These are phyloP conservation scores for Talinum fruticosum DNA, from an alignment of 148 eudicot species.

Conservation along the genomic window DNA sequence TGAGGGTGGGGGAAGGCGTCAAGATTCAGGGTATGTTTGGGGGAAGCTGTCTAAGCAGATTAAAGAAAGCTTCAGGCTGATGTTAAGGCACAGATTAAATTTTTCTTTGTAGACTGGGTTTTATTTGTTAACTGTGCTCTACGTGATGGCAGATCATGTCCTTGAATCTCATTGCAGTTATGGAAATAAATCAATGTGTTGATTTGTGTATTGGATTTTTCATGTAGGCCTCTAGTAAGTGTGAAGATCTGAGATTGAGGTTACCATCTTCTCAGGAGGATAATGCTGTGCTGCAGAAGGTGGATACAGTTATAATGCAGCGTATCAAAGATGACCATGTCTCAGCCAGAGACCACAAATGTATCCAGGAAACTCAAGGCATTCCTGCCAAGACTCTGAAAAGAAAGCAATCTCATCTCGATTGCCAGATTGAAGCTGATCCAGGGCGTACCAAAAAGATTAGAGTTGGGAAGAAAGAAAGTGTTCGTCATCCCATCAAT, in stretches of 20 bases:
- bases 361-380: conserved; percentile 31
- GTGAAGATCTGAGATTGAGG: conserved; percentile 38
- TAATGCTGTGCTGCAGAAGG: conserved; percentile 27
- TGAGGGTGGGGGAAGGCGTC: too few relatives aligned
- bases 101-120: not conserved
- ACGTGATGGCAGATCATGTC: not conserved
- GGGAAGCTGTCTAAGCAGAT: too few relatives aligned
- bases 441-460: conserved; percentile 33
- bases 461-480: conserved; percentile 34
- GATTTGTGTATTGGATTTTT: conserved; percentile 4
- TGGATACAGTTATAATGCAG: conserved; percentile 21
- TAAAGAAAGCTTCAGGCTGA: not conserved
- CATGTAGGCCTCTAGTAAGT: conserved; percentile 38
- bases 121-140: not conserved
- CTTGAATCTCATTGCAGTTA: not conserved
- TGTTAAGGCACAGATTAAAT: not conserved
- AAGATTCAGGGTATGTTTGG: not conserved
- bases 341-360: conserved; percentile 20
- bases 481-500: conserved; percentile 25
- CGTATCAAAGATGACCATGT: conserved; percentile 27
- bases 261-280: conserved; percentile 28
- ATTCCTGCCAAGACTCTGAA: conserved; percentile 36
- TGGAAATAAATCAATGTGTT: not conserved
- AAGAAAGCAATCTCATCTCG: conserved; percentile 34
- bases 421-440: conserved; percentile 34